Conservation (phyloP, 371 early-diverging fungal species). For the Thermomucor indicae-seudaticae region DNA sequence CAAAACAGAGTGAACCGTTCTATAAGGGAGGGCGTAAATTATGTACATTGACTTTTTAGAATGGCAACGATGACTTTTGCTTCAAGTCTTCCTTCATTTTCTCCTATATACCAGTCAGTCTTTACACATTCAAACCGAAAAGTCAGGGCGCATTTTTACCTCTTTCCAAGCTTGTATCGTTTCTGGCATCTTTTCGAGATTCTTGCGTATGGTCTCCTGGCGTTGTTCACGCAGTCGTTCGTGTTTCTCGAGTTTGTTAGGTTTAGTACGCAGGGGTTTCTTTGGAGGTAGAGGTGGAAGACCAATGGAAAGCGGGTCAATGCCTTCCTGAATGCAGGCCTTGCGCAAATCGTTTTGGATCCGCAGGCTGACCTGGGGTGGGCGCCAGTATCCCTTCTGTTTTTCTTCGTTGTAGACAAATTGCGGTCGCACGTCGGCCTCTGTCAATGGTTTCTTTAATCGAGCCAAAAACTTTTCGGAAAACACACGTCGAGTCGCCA, state of each 20-base stretch:
- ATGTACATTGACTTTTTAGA: constrained; percentile 16
- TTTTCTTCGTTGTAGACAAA: constrained; percentile 43
- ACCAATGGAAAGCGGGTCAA: constrained; percentile 53
- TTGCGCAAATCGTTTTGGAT: constrained; percentile 61
- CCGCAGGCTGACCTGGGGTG: constrained; percentile 48
- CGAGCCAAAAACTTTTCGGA: constrained; percentile 27
- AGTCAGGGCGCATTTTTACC: constrained; percentile 25
- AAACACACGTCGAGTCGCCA: constrained; percentile 32
- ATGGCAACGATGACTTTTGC: constrained; percentile 45
- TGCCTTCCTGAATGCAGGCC: constrained; percentile 47
- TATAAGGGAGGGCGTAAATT: background rate
- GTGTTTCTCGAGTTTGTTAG: constrained; percentile 64
- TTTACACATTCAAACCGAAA: background rate
- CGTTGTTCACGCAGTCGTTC: constrained; percentile 57
- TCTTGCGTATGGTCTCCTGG: constrained; percentile 37
- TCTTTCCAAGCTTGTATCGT: constrained; percentile 50
- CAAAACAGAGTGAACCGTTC: constrained; percentile 25
- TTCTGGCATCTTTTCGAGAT: constrained; percentile 46
- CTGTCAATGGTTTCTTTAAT: constrained; percentile 25
- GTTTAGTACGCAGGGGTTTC: constrained; percentile 46
- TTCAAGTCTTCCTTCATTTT: constrained; percentile 45
- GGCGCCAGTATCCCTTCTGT: constrained; percentile 54
- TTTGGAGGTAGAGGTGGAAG: constrained; percentile 25
- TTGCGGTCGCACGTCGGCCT: constrained; percentile 46
- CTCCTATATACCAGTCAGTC: constrained; percentile 21